Evolutionary conservation across 495 filamentous ascomycete genomes (phyloP).

Genomic region (Evernia prunastri): DNA sequence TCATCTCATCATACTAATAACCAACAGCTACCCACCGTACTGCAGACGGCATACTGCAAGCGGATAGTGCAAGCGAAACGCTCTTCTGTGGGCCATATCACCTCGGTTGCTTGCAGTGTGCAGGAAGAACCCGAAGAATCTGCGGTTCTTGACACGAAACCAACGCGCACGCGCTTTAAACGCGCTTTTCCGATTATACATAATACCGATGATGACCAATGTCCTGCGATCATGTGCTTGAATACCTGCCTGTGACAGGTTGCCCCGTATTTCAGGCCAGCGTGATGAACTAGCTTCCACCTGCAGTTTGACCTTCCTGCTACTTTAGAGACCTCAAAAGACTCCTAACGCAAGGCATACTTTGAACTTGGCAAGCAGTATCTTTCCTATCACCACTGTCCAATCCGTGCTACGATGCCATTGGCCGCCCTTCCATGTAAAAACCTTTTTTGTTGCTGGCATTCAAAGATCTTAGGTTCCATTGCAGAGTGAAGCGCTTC

Average conservation of each 20-base stretch:
- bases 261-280: neutral
- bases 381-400: neutral
- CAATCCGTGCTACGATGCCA: neutral
- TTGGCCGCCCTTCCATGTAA: slow-evolving; percentile 8
- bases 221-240: slow-evolving; percentile 13
- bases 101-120: neutral
- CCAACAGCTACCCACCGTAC: neutral
- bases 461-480: neutral
- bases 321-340: neutral
- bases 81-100: neutral
- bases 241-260: slow-evolving; percentile 6
- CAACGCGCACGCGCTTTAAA: neutral
- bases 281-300: neutral
- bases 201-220: neutral
- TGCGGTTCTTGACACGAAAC: slow-evolving; percentile 10
- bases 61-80: neutral
- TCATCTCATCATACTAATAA: neutral
- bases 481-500: neutral
- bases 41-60: neutral
- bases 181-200: neutral
- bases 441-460: neutral
- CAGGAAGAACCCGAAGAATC: neutral
- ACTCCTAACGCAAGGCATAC: neutral
- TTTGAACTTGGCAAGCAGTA: neutral
- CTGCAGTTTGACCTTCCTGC: neutral